Base-by-base conservation (phyloP, 129 eudicot species). In the Heracleum sosnowskyi region DNA sequence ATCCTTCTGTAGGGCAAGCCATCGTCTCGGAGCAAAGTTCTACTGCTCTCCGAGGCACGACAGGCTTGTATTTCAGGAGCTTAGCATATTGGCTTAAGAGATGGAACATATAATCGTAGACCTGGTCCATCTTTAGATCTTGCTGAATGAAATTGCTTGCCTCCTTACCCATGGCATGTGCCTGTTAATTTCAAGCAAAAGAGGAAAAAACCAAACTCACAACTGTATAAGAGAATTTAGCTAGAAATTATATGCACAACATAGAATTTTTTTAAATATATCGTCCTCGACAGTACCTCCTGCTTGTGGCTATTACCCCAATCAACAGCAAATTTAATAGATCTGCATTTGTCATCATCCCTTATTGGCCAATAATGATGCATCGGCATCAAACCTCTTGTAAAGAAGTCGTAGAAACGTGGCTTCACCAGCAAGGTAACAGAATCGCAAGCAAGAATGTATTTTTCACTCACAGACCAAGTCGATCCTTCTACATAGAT, bases 41-140 rank as follows among this genome's bases (percentile, higher is more conserved):
- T 26, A 73, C 53, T 9, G 88, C 86, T 37, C 75, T 75, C 74
- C 57, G 53, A 60, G 87, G 86, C 33, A 79, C 34, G 3, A 55
- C 33, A 8, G 98, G 98, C 84, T 90, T 90, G 89, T 86, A 95
- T 74, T 82, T 91, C 44, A 95, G 79, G 57, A 95, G 91, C 82
- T 88, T 95, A 2, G 97, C 80, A 62, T 95, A 95, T 86, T 95
- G 94, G 26, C 64, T 90, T 76, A 95, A 77, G 53, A 95, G 86
- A 82, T 95, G 98, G 37, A 95, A 82, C 98, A 91, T 91, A 91
- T 95, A 95, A 77, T 95, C 98, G 31, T 95, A 95, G 40, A 95
- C 96, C 37, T 83, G 83, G 64, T 90, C 92, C 91, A 91, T 90
- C 69, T 87, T 88, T 66, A 95, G 41, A 4, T 91, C 96, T 20